Conservation (phyloP, 495 filamentous ascomycete genomes). For the Aspergillus heteromorphus region DNA sequence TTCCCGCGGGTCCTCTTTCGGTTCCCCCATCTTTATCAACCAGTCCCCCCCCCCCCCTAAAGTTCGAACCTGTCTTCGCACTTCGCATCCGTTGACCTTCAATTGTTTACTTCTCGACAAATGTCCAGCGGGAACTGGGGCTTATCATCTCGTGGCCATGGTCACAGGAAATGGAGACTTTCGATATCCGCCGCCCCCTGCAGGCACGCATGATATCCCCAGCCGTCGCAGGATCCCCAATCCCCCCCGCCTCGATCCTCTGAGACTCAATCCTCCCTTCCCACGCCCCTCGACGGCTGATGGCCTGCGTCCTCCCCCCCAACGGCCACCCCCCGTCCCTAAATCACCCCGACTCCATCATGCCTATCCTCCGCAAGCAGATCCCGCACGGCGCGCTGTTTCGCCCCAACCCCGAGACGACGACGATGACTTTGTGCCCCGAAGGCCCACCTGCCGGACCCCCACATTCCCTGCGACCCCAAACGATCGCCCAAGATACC, state of each 20-base stretch:
- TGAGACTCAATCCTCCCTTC: slow-evolving; percentile 29
- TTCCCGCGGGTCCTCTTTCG: slow-evolving; percentile 1
- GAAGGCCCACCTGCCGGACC: slow-evolving; percentile 18
- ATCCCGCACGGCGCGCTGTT: slow-evolving; percentile 25
- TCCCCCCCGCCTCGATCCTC: slow-evolving; percentile 30
- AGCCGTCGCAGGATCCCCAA: slow-evolving; percentile 30
- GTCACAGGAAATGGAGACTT: slow-evolving; percentile 43
- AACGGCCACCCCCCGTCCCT: slow-evolving; percentile 16
- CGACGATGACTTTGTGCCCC: slow-evolving; percentile 16
- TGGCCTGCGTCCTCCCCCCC: slow-evolving; percentile 21
- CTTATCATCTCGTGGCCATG: slow-evolving; percentile 42
- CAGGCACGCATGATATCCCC: slow-evolving; percentile 29
- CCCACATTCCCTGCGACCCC: slow-evolving; percentile 18
- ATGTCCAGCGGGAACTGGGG: slow-evolving; percentile 44
- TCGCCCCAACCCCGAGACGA: slow-evolving; percentile 24
- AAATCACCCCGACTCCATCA: slow-evolving; percentile 25
- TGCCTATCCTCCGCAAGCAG: slow-evolving; percentile 15
- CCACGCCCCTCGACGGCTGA: slow-evolving; percentile 23
- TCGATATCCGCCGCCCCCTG: slow-evolving; percentile 34
- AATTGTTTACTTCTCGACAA: slow-evolving; percentile 25
- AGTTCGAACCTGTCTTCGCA: too few species aligned
- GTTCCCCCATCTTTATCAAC: background rate
- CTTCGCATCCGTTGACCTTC: background rate
- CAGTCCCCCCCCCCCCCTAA: slow-evolving; percentile 1
- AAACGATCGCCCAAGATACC: slow-evolving; percentile 15